Base-by-base conservation (phyloP, 2,329 filamentous ascomycete genomes). In the Leptographium radiaticola region DNA sequence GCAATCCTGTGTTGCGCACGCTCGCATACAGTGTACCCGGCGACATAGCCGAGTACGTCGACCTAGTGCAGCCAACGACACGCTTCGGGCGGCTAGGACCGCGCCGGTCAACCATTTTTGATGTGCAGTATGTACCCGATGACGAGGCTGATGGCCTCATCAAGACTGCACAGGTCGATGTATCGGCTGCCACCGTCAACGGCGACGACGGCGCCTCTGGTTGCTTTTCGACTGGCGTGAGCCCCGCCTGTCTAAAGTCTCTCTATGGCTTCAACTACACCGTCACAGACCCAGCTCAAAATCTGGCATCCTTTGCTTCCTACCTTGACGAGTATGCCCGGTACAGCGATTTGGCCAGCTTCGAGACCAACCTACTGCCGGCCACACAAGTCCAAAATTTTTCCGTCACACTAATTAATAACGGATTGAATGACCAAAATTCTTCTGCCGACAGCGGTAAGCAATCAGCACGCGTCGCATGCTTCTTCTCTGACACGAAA, bases 31-130 rank as follows among this genome's bases (percentile, higher is more conserved):
- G 79, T 0, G 72, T 86, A 1, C 84, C 83, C 0, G 69, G 70
- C 51, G 65, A 72, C 0, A 65, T 86, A 9, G 71, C 73, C 52
- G 61, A 69, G 45, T 71, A 80, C 60, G 72, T 86, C 55, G 76
- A 79, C 55, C 72, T 84, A 62, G 78, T 86, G 49, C 79, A 84
- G 64, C 82, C 82, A 1, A 85, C 81, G 0, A 85, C 79, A 5
- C 72, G 76, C 42, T 86, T 85, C 55, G 76, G 77, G 18, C 68
- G 73, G 53, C 69, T 76, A 25, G 65, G 63, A 34, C 59, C 73
- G 2, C 71, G 76, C 54, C 62, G 60, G 46, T 70, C 64, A 31
- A 65, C 65, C 7, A 64, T 75, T 53, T 75, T 65, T 54, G 63
- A 69, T 13, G 59, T 66, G 50, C 59, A 65, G 48, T 60, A 62